Evolutionary conservation across 164 flowering plant species (phyloP), one percentile per base, ranked within the genome.

Genomic region (Nelumbo lutea): DNA sequence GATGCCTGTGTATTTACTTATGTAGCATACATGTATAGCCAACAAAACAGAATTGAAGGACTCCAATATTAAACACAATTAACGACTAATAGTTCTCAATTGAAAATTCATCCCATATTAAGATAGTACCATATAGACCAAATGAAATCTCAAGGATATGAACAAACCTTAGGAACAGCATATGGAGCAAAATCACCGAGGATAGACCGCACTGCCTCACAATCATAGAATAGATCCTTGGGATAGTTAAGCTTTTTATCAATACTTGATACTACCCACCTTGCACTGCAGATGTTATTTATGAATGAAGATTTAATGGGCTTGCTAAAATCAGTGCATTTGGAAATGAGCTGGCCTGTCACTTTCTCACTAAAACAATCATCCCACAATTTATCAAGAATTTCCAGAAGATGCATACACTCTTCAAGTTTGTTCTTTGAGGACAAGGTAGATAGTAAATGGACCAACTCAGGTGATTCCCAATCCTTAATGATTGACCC

Each of bases 121-220:
- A n/a, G n/a, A n/a, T n/a, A n/a, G n/a, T n/a, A n/a, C n/a, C n/a
- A n/a, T n/a, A n/a, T n/a, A n/a, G n/a, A 51, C 51, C 27, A 62
- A 62, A 9, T 8, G 68, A n/a, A 44, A 62, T 15, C 59, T 47
- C 6, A 46, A 59, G 42, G 45, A 47, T 13, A 65, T 51, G 67
- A 58, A 78, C 87, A 64, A 68, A 91, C 98, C 97, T 87, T 90
- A 27, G 97, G 97, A 74, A 89, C 77, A 72, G 87, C 91, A 84
- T 86, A 90, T 50, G 98, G 96, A 71, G 94, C 98, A 76, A 53
- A 75, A 63, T 66, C 71, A 61, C 98, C 98, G 5, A 95, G 73
- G 62, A 95, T 64, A 40, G 85, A 85, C 13, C 85, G 87, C 56
- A 92, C 94, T 14, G 79, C 77, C 67, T 85, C 90, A 78, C 93